Percentiles rank a stretch among this genome's conserved stretches.
These are phyloP conservation scores for Acanthamoeba castellanii DNA, from an alignment of 208 protist genomes.

Conservation along the genomic window DNA sequence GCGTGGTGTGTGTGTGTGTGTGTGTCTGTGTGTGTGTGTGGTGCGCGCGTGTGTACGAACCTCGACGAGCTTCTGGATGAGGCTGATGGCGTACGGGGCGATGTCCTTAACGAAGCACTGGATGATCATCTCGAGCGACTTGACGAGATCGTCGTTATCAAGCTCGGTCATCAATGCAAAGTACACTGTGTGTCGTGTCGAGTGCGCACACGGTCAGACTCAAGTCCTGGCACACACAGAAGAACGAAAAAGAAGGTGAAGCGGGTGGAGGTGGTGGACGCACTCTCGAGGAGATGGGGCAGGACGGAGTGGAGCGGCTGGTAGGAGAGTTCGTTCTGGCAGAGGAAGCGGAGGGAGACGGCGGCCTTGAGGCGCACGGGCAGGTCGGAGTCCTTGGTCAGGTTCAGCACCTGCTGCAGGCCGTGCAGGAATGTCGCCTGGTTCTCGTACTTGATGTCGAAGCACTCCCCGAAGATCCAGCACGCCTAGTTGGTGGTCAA, in stretches of 20 bases:
- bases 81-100: slow-evolving; percentile 13
- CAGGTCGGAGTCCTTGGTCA: slow-evolving; percentile 30
- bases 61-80: slow-evolving; percentile 4
- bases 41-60: neutral
- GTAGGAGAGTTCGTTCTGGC: neutral
- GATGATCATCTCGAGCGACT: slow-evolving; percentile 37
- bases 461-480: slow-evolving; percentile 51
- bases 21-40: too few relatives aligned
- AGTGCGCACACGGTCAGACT: neutral
- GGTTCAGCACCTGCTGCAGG: slow-evolving; percentile 3
- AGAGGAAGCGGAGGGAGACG: slow-evolving; percentile 24
- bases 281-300: slow-evolving; percentile 27
- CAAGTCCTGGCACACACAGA: too few relatives aligned
- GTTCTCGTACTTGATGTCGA: slow-evolving; percentile 11
- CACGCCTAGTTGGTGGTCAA: neutral
- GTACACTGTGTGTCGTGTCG: neutral
- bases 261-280: neutral
- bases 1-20: too few relatives aligned
- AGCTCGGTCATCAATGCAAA: slow-evolving; percentile 47
- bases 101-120: neutral
- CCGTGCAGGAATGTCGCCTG: neutral
- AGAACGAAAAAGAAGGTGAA: neutral
- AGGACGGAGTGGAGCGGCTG: slow-evolving; percentile 47
- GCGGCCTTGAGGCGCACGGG: slow-evolving; percentile 38
- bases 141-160: slow-evolving; percentile 68